Base-by-base conservation (phyloP, 768 basidiomycete species). In the Boletus fagicola region DNA sequence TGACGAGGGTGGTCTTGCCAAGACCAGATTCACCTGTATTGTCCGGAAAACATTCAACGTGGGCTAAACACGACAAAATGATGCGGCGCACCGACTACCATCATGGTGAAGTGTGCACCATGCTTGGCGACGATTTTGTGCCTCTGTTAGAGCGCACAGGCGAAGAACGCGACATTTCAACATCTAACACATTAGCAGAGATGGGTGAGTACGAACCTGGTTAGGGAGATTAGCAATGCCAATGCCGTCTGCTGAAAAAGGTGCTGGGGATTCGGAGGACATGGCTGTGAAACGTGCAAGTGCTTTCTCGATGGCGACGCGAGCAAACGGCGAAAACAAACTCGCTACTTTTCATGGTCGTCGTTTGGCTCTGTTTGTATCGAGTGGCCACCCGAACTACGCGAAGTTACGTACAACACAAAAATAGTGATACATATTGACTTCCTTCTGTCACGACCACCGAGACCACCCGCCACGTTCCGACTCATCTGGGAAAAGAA, bases 81-180 rank as follows among this genome's bases (percentile, higher is more conserved):
- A 53, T 3, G 40, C 13, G 6, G 56, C 64, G 45, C 53, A 93
- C 97, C 97, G 59, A 98, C 95, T 45, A 98, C 97, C 97, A 99
- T 99, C 68, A 99, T 85, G 56, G 97, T 98, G 78, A 98, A 98
- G 78, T 98, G 95, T 8, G 90, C 93, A 59, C 97, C 97, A 69
- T 82, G 87, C 80, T 98, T 96, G 61, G 94, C 95, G 62, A 98
- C 94, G 72, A 98, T 98, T 82, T 98, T 98, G 81, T 99, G 97
- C 80, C 91, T 87, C 95, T 98, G 72, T 49, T 51, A 13, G 36
- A 36, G 31, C 62, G 57, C 52, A 49, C 51, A 15, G 3, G 31
- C 8, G 68, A 42, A 35, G 35, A 10, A 47, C 48, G 47, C 39
- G 47, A 48, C 20, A 33, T 42, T 7, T 54, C 13, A 31, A 15